phyloP scores from a whole-genome alignment of 1,284 basidiomycete species.

The Pterulicium gracile region DNA sequence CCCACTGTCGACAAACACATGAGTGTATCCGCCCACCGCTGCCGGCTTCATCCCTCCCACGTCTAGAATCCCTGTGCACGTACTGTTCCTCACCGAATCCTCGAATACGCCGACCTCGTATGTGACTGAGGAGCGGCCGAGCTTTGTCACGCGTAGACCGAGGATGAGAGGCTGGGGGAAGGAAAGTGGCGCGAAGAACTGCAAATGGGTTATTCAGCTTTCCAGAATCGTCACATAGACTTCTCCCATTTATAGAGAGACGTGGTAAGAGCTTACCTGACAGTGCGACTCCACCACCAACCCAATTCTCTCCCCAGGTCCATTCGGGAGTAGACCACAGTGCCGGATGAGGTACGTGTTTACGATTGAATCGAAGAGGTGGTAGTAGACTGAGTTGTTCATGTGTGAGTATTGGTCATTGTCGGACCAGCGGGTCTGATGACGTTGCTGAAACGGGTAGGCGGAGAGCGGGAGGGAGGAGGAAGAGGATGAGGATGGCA shows the following conservation, averaged over 20 bases:
- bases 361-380: conserved; percentile 66
- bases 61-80: background rate
- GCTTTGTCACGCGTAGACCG: conserved; percentile 49
- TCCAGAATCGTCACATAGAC: background rate
- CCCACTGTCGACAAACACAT: conserved; percentile 62
- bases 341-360: conserved; percentile 60
- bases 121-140: conserved; percentile 61
- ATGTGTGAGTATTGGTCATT: conserved; percentile 74
- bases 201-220: conserved; percentile 8
- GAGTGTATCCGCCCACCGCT: conserved; percentile 69
- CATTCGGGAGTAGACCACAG: conserved; percentile 41
- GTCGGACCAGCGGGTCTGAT: conserved; percentile 25
- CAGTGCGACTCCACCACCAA: conserved; percentile 66
- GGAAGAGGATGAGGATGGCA: no score
- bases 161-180: conserved; percentile 61
- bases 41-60: conserved; percentile 20
- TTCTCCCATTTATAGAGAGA: background rate
- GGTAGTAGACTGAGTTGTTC: conserved; percentile 73
- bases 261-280: conserved; percentile 26
- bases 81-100: conserved; percentile 12
- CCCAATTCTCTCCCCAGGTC: conserved; percentile 34
- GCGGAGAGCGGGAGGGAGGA: background rate
- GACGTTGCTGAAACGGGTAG: background rate
- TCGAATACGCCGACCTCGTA: conserved; percentile 69
- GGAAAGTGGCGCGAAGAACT: conserved; percentile 57